Conservation (phyloP, 176 grass and related monocot genomes). For the Ananas comosus region DNA sequence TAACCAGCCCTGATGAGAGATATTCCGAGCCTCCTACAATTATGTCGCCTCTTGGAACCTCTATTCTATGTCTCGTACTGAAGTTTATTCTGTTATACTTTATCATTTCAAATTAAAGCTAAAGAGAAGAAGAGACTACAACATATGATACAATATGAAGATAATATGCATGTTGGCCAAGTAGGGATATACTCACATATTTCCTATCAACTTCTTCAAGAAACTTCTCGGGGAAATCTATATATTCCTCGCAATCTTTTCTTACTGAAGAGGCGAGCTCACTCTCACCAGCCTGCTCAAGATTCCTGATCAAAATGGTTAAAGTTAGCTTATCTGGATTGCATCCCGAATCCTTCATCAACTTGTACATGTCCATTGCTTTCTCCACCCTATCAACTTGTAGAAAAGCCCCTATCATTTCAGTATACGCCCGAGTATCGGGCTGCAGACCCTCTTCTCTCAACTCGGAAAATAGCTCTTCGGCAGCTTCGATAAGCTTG, state of each 20-base stretch:
- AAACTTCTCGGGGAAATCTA: constrained; percentile 24
- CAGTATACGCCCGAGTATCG: constrained; percentile 17
- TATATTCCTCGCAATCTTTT: constrained; percentile 18
- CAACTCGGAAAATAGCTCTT: constrained; percentile 19
- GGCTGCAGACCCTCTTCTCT: constrained; percentile 13
- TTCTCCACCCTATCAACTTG: constrained; percentile 24
- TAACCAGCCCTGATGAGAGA: neutral
- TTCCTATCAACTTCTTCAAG: constrained; percentile 22
- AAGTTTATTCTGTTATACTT: neutral
- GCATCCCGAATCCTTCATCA: constrained; percentile 16
- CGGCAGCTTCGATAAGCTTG: constrained; percentile 14
- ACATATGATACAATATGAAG: neutral
- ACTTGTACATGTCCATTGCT: constrained; percentile 22
- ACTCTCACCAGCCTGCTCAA: constrained; percentile 11
- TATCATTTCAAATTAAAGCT: neutral
- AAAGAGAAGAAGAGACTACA: neutral
- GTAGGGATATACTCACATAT: constrained; percentile 21
- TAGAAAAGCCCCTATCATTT: constrained; percentile 31
- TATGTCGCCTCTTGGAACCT: neutral
- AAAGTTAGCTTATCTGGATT: constrained; percentile 21
- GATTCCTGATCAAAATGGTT: constrained; percentile 29
- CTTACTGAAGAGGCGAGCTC: constrained; percentile 15
- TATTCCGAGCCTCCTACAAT: neutral
- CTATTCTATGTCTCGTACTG: neutral
- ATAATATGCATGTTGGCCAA: neutral